phyloP scores from a whole-genome alignment of 352 stramenopile genomes.

The Thraustochytrium sp. region DNA sequence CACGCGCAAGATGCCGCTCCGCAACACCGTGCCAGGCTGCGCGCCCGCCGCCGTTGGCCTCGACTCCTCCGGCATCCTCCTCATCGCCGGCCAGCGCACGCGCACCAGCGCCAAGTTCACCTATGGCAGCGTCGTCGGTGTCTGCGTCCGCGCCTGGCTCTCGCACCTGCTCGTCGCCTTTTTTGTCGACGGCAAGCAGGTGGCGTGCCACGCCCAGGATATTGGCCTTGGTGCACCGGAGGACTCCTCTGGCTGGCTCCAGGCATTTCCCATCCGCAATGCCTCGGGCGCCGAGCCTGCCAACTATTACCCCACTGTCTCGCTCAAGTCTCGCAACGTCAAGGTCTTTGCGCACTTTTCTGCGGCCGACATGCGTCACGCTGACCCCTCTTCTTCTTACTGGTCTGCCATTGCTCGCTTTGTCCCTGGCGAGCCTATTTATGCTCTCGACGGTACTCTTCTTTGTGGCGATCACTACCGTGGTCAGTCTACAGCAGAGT shows the following conservation, averaged over 20 bases:
- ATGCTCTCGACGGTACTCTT: slow-evolving; percentile 28
- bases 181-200: slow-evolving; percentile 30
- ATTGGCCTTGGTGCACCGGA: neutral
- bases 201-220: neutral
- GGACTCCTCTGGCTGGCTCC: neutral
- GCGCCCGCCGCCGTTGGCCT: neutral
- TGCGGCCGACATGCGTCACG: slow-evolving; percentile 18
- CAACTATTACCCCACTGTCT: slow-evolving; percentile 25
- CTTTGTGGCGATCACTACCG: slow-evolving; percentile 4
- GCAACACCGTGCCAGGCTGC: slow-evolving; percentile 38
- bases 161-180: slow-evolving; percentile 25
- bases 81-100: neutral
- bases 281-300: neutral
- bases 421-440: slow-evolving; percentile 26
- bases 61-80: slow-evolving; percentile 27
- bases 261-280: slow-evolving; percentile 15
- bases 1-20: neutral
- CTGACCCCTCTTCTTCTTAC: neutral
- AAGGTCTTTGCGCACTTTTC: slow-evolving; percentile 43
- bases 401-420: slow-evolving; percentile 25
- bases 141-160: slow-evolving; percentile 32
- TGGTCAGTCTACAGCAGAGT: neutral
- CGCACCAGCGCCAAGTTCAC: slow-evolving; percentile 3
- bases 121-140: slow-evolving; percentile 36
- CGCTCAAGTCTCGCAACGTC: slow-evolving; percentile 22